Conservation (phyloP, 192 early-diverging fungal species). For the Gonapodya prolifera region DNA sequence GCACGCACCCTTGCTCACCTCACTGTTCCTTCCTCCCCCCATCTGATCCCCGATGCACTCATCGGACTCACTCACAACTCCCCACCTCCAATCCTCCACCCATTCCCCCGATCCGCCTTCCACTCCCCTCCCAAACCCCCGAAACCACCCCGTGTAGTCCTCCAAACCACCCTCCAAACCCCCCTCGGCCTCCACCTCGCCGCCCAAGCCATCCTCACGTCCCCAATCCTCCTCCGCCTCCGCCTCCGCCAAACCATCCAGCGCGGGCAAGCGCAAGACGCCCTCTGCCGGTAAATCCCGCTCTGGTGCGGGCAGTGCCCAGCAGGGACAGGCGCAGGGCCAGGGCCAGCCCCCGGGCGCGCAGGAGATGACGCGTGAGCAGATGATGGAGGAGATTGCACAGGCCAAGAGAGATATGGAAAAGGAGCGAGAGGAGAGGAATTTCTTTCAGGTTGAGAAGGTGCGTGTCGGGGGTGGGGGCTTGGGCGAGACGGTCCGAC, state of each 20-base stretch:
- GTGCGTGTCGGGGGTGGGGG: no score
- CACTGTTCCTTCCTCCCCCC: no score
- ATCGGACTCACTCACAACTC: no score
- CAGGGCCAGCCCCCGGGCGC: slow-evolving; percentile 5
- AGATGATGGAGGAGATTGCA: slow-evolving; percentile 27
- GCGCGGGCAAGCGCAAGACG: neutral
- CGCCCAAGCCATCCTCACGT: neutral
- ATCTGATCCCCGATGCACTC: no score
- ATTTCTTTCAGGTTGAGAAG: slow-evolving; percentile 49
- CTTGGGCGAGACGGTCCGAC: no score
- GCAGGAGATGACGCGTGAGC: slow-evolving; percentile 6
- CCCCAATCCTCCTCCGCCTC: neutral
- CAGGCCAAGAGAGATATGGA: slow-evolving; percentile 32
- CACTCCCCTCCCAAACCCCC: neutral
- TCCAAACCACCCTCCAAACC: neutral
- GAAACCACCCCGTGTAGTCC: neutral
- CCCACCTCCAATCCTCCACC: no score
- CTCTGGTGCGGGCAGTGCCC: neutral
- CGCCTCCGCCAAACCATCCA: neutral
- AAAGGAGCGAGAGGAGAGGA: slow-evolving; percentile 39
- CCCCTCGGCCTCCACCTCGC: neutral
- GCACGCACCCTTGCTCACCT: no score
- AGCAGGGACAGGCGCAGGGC: no score
- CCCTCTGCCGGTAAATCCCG: neutral
- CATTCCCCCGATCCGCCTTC: neutral